Evolutionary conservation across 768 basidiomycete species (phyloP).

Genomic region (Psilocybe cubensis): DNA sequence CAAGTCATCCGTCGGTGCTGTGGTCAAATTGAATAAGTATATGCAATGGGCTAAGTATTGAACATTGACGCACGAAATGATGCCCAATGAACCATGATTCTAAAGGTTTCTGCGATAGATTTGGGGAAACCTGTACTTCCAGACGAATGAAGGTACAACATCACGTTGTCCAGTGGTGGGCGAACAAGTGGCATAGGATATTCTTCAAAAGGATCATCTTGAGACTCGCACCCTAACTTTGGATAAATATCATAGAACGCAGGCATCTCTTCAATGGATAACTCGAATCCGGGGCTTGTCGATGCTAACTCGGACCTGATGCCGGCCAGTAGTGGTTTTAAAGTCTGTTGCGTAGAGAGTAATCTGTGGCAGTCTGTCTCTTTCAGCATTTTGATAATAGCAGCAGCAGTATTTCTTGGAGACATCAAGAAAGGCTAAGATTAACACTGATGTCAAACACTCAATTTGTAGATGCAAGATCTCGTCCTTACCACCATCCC

Average conservation of each 20-base stretch:
- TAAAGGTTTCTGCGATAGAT: conserved; percentile 38
- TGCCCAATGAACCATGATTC: conserved; percentile 34
- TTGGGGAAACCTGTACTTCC: conserved; percentile 54
- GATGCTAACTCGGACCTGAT: conserved; percentile 25
- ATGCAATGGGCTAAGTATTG: not conserved
- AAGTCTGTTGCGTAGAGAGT: conserved; percentile 34
- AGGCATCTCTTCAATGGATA: conserved; percentile 37
- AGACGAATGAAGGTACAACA: conserved; percentile 50
- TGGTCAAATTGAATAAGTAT: not conserved
- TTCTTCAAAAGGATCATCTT: conserved; percentile 29
- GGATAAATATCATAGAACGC: conserved; percentile 39
- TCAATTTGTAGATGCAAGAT: not conserved
- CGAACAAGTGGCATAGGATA: conserved; percentile 24
- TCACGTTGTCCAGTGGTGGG: conserved; percentile 24
- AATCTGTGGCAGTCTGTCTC: conserved; percentile 41
- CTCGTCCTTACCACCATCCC: conserved; percentile 36
- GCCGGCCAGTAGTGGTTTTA: conserved; percentile 31
- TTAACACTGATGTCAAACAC: not conserved
- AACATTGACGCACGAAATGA: conserved; percentile 30
- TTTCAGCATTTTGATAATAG: conserved; percentile 37
- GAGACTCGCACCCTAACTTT: conserved; percentile 37
- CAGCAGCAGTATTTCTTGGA: conserved; percentile 39
- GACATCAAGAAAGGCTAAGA: conserved; percentile 44
- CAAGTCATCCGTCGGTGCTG: conserved; percentile 18
- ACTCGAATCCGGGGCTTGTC: conserved; percentile 19